Base-by-base conservation (phyloP, 140 eudicot genomes). In the Cichorium intybus region DNA sequence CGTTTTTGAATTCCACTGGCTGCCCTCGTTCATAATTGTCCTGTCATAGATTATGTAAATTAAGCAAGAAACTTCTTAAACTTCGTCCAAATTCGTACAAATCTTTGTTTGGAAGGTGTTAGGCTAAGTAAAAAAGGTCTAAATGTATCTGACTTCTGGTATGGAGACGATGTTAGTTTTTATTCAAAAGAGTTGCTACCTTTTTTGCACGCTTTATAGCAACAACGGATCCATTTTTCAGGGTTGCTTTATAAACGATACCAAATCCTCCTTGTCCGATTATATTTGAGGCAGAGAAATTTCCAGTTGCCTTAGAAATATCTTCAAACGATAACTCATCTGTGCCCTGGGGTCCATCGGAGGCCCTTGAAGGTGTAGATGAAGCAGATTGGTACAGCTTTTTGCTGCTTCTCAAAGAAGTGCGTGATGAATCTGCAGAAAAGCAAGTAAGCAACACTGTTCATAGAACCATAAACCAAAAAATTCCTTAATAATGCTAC, bases 251-350 rank as follows among this genome's bases (percentile, higher is more conserved):
- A 70, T 81, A 89, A 21, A 89, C 97, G 4, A 78, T 75, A 53
- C 95, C 95, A 75, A 86, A 86, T 24, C 87, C 95, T 56, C 97
- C 97, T 55, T 86, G 85, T 15, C 97, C 97, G 43, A 89, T 83
- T 57, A 70, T 78, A 67, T 77, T 81, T 50, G 75, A 75, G 14
- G 73, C 62, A 58, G 95, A 81, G 79, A 89, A 89, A 67, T 83
- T 79, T 39, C 77, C 88, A 3, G 97, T 89, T 26, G 91, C 92
- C 68, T 72, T 79, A 15, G 43, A 46, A 68, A 89, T 83, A 57
- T 83, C 92, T 59, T 79, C 79, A 43, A 83, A 55, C 5, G 95
- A 76, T 28, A 79, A 78, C 17, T 75, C 75, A 43, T 59, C 58
- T 1, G 71, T 24, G 37, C 73, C 75, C 3, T 47, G 69, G 57